Percentiles rank a stretch among this genome's conserved stretches.
Evolutionary conservation across 441 rosid species (phyloP).

Genomic region (Arabidopsis hybrid): DNA sequence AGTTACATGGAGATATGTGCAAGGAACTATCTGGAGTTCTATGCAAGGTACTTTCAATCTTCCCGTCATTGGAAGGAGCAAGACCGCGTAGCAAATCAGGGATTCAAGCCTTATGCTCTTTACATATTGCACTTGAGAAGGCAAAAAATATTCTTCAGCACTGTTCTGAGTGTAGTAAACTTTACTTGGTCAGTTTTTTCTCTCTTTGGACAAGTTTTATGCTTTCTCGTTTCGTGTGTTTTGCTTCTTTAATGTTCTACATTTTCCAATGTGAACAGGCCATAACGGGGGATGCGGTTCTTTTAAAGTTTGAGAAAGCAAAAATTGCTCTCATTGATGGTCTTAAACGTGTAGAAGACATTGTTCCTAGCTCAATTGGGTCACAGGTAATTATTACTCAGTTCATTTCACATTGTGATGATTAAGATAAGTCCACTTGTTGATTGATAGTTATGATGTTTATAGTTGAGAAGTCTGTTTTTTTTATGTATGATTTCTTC

Average conservation of each 20-base stretch:
- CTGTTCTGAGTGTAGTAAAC: constrained; percentile 94
- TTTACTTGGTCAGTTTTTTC: constrained; percentile 74
- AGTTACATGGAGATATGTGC: constrained; percentile 98
- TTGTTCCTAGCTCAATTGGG: constrained; percentile 91
- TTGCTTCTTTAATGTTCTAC: neutral
- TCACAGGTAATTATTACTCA: constrained; percentile 62
- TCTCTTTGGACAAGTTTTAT: constrained; percentile 5
- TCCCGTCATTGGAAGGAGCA: constrained; percentile 95
- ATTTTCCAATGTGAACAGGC: constrained; percentile 62
- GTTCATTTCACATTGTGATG: constrained; percentile 10
- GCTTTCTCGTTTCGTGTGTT: constrained; percentile 9
- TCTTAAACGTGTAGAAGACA: constrained; percentile 93
- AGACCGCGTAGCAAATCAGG: constrained; percentile 98
- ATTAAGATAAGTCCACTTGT: constrained; percentile 11
- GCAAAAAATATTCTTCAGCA: constrained; percentile 89
- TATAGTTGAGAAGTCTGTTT: constrained; percentile 30
- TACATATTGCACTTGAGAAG: constrained; percentile 96
- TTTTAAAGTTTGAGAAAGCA: constrained; percentile 86
- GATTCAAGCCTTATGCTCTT: constrained; percentile 90
- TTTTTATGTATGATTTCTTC: constrained; percentile 41
- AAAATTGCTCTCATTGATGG: constrained; percentile 76
- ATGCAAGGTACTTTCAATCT: constrained; percentile 75
- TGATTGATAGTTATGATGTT: constrained; percentile 6
- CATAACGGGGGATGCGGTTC: constrained; percentile 93
- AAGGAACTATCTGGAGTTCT: constrained; percentile 75